These are phyloP conservation scores for Detonula confervacea DNA, from an alignment of 352 stramenopile genomes.

Conservation along the genomic window DNA sequence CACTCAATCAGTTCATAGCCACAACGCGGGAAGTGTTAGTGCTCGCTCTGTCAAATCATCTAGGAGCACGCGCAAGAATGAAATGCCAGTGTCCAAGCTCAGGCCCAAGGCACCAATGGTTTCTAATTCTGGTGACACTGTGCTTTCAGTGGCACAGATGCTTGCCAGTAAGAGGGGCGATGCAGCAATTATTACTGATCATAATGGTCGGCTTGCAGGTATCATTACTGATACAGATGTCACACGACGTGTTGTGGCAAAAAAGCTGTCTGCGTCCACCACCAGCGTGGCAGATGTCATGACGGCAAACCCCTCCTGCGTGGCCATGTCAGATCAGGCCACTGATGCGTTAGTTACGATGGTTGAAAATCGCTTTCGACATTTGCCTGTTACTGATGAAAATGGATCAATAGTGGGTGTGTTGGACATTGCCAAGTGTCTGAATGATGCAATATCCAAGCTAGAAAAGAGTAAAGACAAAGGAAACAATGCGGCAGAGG, in stretches of 20 bases:
- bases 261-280: conserved; percentile 84
- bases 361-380: conserved; percentile 95
- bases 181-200: conserved; percentile 90
- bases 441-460: conserved; percentile 97
- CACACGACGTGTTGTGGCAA: conserved; percentile 90
- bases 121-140: conserved; percentile 83
- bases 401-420: conserved; percentile 90
- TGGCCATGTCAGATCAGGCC: conserved; percentile 91
- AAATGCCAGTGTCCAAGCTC: conserved; percentile 76
- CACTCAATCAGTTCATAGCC: conserved; percentile 48
- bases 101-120: conserved; percentile 88
- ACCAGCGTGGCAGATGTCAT: conserved; percentile 91
- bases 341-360: conserved; percentile 97
- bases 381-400: conserved; percentile 91
- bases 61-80: conserved; percentile 31
- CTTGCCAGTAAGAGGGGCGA: conserved; percentile 89
- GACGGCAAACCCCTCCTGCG: conserved; percentile 95
- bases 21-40: conserved; percentile 26
- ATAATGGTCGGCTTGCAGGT: conserved; percentile 89
- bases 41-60: conserved; percentile 16
- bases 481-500: conserved; percentile 26
- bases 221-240: conserved; percentile 97
- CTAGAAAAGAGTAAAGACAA: conserved; percentile 88
- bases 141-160: conserved; percentile 88
- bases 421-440: conserved; percentile 96